Evolutionary conservation across 2,329 filamentous ascomycete species (phyloP), one percentile per base, ranked within the genome.

Genomic region (Fusarium sp.): DNA sequence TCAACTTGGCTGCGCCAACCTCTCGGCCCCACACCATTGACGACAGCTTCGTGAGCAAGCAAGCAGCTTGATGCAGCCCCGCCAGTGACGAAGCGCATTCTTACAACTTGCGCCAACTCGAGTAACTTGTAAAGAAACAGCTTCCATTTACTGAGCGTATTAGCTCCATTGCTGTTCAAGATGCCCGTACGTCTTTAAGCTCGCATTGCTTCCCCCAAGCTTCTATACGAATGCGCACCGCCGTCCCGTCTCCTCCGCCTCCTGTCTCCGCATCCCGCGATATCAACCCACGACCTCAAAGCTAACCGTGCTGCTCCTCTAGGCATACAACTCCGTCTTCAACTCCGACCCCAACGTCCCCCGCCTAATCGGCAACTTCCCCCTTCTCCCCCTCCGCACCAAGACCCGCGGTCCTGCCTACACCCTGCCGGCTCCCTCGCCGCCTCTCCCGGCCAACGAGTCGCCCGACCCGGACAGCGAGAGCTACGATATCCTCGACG

Each of bases 271-370:
- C 44, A 64, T 67, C 62, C 59, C 58, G 64, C 64, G 58, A 65
- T 58, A 62, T 61, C 61, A 68, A 59, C 36, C 58, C 36, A 34
- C 10, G 31, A 31, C 64, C 42, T 46, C 33, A 51, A 51, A 61
- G 62, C 76, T 76, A 72, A 80, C 65, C 62, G 60, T 68, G 54
- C 62, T 62, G 55, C 20, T 46, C 60, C 58, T 68, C 64, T 70
- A 97, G 93, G 95, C 95, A 83, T 98, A 97, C 87, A 96, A 98
- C 87, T 97, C 93, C 80, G 92, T 97, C 86, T 97, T 97, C 89
- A 90, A 90, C 89, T 90, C 80, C 83, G 95, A 88, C 87, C 93
- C 87, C 85, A 90, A 84, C 71, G 78, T 80, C 68, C 85, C 84
- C 40, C 85, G 84, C 61, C 82, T 86, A 72, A 83, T 90, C 85